Evolutionary conservation across 345 rosid genomes (phyloP).

Genomic region (Brassica cretica): DNA sequence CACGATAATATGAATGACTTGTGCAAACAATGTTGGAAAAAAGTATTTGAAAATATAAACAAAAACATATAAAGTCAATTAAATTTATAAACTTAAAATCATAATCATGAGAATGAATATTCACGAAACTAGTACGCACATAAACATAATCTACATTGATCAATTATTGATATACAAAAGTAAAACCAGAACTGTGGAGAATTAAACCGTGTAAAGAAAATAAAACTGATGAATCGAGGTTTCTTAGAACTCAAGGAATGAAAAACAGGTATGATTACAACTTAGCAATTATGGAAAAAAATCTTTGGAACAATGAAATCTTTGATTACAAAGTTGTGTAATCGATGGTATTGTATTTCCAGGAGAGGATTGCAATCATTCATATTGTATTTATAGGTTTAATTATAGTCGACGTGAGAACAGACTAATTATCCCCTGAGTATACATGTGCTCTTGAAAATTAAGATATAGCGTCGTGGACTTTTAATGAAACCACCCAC

Average conservation of each 20-base stretch:
- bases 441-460: constrained; percentile 20
- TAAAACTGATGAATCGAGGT: constrained; percentile 28
- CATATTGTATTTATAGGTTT: constrained; percentile 14
- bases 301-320: constrained; percentile 3
- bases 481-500: not conserved
- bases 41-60: not conserved
- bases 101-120: not conserved
- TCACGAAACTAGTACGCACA: not conserved
- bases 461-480: constrained; percentile 29
- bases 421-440: not conserved
- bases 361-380: constrained; percentile 32
- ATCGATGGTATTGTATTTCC: constrained; percentile 26
- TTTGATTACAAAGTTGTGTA: constrained; percentile 25
- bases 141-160: not conserved
- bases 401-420: constrained; percentile 31
- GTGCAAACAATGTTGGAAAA: not conserved
- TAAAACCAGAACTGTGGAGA: not conserved
- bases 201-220: constrained; percentile 21
- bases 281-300: constrained; percentile 27
- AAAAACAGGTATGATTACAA: constrained; percentile 33
- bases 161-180: constrained; percentile 5
- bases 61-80: not conserved
- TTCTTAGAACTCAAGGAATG: constrained; percentile 39
- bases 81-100: not conserved
- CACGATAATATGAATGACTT: not conserved